phyloP scores from a whole-genome alignment of 805 yeast genomes.

The Hanseniaspora jakobsenii region DNA sequence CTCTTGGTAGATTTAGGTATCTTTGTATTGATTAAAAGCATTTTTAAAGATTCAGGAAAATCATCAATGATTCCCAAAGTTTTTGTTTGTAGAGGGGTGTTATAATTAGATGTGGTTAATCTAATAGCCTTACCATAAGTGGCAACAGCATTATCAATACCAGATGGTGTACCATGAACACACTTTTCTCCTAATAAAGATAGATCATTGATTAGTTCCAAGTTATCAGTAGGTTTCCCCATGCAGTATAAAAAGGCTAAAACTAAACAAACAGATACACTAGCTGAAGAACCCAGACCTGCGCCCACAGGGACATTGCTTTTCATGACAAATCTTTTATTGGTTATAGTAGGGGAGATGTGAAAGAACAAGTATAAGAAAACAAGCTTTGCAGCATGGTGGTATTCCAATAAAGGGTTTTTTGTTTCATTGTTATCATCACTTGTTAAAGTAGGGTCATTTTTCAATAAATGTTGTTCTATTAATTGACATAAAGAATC shows the following conservation, averaged over 20 bases:
- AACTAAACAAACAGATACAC: constrained; percentile 72
- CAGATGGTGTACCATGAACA: constrained; percentile 92
- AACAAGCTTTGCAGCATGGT: constrained; percentile 67
- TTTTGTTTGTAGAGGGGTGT: constrained; percentile 24
- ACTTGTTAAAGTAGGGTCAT: constrained; percentile 30
- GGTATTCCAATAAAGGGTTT: constrained; percentile 40
- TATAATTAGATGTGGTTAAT: constrained; percentile 13
- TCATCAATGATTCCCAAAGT: constrained; percentile 23
- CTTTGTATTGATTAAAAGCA: constrained; percentile 71
- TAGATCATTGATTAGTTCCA: constrained; percentile 67
- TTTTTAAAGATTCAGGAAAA: constrained; percentile 53
- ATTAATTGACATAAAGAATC: constrained; percentile 35
- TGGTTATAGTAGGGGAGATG: constrained; percentile 40
- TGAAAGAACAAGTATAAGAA: constrained; percentile 66
- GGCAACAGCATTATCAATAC: constrained; percentile 93
- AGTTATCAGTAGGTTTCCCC: constrained; percentile 27
- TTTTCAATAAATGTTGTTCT: constrained; percentile 44
- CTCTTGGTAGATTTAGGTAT: constrained; percentile 82
- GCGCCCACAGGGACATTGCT: constrained; percentile 93
- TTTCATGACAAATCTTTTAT: constrained; percentile 51
- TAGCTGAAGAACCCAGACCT: constrained; percentile 90
- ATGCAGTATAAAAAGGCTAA: constrained; percentile 47
- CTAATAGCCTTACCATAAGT: constrained; percentile 94
- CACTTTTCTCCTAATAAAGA: constrained; percentile 89
- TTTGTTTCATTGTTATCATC: constrained; percentile 27